phyloP scores from a whole-genome alignment of 2,329 filamentous ascomycete genomes.

The Teratosphaeria nubilosa region DNA sequence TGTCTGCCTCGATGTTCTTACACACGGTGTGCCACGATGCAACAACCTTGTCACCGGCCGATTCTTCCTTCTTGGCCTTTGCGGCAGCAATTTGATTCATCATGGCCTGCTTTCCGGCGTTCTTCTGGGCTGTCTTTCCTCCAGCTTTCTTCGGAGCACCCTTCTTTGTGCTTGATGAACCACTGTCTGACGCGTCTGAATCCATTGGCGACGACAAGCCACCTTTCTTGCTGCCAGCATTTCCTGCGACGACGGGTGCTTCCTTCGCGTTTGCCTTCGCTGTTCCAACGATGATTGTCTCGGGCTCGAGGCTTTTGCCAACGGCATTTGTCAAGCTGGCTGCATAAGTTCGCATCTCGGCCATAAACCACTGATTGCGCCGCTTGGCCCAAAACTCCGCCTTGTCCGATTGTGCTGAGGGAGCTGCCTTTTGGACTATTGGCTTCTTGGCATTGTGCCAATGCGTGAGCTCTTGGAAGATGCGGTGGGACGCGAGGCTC shows the following conservation, averaged over 20 bases:
- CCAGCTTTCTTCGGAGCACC: conserved; percentile 19
- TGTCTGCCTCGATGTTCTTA: conserved; percentile 38
- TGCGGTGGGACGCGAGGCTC: conserved; percentile 26
- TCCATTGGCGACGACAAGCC: conserved; percentile 17
- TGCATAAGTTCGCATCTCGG: conserved; percentile 58
- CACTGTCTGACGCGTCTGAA: conserved; percentile 19
- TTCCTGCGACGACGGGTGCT: neutral
- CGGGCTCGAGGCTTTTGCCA: conserved; percentile 54
- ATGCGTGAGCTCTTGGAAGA: conserved; percentile 43
- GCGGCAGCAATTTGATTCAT: conserved; percentile 32
- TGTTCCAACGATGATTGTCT: conserved; percentile 47
- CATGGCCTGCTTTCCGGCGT: conserved; percentile 34
- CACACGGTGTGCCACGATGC: conserved; percentile 38
- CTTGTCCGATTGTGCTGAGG: conserved; percentile 17
- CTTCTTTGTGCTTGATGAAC: conserved; percentile 13
- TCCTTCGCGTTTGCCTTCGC: conserved; percentile 8
- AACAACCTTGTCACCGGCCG: conserved; percentile 29
- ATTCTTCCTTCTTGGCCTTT: conserved; percentile 34
- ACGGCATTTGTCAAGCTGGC: conserved; percentile 57
- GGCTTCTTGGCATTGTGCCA: conserved; percentile 53
- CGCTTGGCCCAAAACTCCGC: conserved; percentile 32
- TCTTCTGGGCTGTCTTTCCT: conserved; percentile 25
- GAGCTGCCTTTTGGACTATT: conserved; percentile 32
- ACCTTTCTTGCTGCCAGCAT: conserved; percentile 7
- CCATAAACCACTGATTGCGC: conserved; percentile 55